Percentiles rank a stretch among this genome's conserved stretches.
phyloP scores from a whole-genome alignment of 2,329 filamentous ascomycete species.

The Apiospora kogelbergensis region DNA sequence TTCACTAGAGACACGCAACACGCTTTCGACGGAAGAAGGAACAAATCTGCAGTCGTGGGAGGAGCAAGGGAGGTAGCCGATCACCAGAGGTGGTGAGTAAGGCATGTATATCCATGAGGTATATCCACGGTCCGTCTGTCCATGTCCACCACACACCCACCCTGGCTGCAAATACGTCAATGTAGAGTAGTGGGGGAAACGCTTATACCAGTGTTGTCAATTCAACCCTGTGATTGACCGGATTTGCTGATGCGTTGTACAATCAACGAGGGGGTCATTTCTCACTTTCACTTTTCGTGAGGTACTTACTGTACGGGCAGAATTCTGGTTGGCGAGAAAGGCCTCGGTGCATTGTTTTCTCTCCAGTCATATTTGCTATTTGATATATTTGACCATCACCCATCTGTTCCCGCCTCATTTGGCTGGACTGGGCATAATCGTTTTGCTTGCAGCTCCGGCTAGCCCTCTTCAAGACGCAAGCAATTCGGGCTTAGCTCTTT shows the following conservation, averaged over 20 bases:
- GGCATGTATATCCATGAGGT: too few relatives aligned
- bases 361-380: background rate
- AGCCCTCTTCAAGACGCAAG: background rate
- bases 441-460: background rate
- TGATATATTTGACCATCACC: background rate
- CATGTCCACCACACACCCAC: background rate
- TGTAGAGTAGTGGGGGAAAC: background rate
- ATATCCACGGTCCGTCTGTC: too few relatives aligned
- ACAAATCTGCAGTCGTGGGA: too few relatives aligned
- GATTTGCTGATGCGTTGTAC: constrained; percentile 9
- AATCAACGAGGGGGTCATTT: constrained; percentile 2
- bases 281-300: too few relatives aligned
- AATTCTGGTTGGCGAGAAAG: constrained; percentile 11
- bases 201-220: background rate
- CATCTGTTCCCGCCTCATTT: background rate
- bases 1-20: too few relatives aligned
- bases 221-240: constrained; percentile 8
- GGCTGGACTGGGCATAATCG: background rate
- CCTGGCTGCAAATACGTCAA: background rate
- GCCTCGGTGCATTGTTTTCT: constrained; percentile 12
- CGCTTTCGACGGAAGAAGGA: too few relatives aligned
- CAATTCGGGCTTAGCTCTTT: background rate
- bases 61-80: background rate
- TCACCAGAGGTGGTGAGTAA: background rate
- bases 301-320: constrained; percentile 12